Evolutionary conservation across 805 yeast genomes (phyloP), one percentile per base, ranked within the genome.

Genomic region (Lachancea fermentati): DNA sequence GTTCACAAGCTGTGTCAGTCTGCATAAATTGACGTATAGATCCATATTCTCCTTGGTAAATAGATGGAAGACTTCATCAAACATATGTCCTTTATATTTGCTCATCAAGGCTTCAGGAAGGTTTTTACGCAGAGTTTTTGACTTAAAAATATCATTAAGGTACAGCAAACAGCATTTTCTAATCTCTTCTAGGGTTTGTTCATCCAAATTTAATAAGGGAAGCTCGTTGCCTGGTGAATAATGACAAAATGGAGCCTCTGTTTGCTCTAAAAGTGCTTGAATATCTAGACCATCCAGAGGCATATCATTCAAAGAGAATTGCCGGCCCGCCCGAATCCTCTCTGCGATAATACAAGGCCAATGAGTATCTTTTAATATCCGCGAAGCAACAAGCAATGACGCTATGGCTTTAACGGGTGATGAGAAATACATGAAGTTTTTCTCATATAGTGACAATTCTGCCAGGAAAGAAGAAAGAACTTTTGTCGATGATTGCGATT

Each of bases 391-490:
- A 39, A 76, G 51, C 44, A 73, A 69, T 22, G 78, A 75, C 2
- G 78, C 62, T 16, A 71, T 55, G 1, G 81, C 67, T 18, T 73
- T 66, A 16, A 73, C 54, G 1, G 79, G 69, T 1, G 74, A 51
- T 8, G 73, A 67, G 36, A 71, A 63, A 6, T 67, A 60, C 44
- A 77, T 48, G 46, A 72, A 75, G 42, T 62, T 67, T 41, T 73
- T 66, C 39, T 75, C 73, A 48, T 76, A 76, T 19, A 75, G 50
- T 1, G 79, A 63, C 17, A 76, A 54, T 52, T 78, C 81, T 49
- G 79, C 71, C 30, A 78, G 66, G 48, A 76, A 76, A 32, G 78
- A 62, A 2, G 74, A 64, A 13, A 76, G 19, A 11, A 12, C 28
- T 58, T 15, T 25, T 25, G 19, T 30, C 14, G 18, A 36, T 14